Evolutionary conservation across 208 protist species (phyloP).

Genomic region (Crithidia thermophila): DNA sequence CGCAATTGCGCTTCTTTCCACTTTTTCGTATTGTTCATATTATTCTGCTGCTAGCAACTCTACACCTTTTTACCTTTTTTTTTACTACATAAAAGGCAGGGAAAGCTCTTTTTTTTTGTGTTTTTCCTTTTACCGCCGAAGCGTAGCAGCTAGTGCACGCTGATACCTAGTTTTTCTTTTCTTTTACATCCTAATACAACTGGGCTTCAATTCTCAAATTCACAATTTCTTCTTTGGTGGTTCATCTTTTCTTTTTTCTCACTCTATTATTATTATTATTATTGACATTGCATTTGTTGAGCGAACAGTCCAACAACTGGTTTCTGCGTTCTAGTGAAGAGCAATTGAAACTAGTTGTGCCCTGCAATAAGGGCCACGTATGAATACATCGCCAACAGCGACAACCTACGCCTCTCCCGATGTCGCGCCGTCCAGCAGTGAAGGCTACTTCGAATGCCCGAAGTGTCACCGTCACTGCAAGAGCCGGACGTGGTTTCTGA

Average conservation of each 20-base stretch:
- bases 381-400: slow-evolving; percentile 11
- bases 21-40: neutral
- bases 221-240: neutral
- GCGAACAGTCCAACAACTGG: no score
- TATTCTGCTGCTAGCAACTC: neutral
- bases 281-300: no score
- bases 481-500: slow-evolving; percentile 31
- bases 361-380: slow-evolving; percentile 1
- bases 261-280: no score
- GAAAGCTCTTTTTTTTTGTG: slow-evolving; percentile 13
- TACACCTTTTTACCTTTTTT: slow-evolving; percentile 2
- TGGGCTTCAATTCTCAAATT: no score
- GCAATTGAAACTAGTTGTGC: neutral
- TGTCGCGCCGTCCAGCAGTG: neutral
- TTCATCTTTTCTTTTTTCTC: slow-evolving; percentile 7
- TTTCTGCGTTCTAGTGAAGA: neutral
- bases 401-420: slow-evolving; percentile 4
- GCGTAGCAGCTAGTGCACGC: no score
- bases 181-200: neutral
- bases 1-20: neutral
- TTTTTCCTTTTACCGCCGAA: slow-evolving; percentile 3
- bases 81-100: no score
- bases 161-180: slow-evolving; percentile 7
- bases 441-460: slow-evolving; percentile 24
- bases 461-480: slow-evolving; percentile 30